Percentiles rank a stretch among this genome's conserved stretches.
Evolutionary conservation across 139 green algal species (phyloP).

Genomic region (Astrephomene gubernaculifera): DNA sequence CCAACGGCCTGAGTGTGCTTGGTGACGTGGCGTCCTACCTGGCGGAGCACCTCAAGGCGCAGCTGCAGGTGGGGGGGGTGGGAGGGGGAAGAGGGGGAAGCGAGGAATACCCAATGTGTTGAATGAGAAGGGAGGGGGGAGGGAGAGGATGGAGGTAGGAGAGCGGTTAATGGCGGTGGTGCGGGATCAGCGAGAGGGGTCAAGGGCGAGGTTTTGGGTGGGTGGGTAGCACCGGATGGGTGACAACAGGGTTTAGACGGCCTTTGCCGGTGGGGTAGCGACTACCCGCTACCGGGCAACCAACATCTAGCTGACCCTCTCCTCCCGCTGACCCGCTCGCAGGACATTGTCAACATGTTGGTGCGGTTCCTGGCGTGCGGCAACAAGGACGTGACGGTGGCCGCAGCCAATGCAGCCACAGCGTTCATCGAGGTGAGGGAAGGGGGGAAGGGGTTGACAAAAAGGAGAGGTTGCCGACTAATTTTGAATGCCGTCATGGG

Average conservation of each 20-base stretch:
- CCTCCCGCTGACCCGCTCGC: background rate
- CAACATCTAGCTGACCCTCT: no score
- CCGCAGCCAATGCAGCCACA: slow-evolving; percentile 30
- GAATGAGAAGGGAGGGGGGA: no score
- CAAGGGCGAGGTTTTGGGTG: background rate
- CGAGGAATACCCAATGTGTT: no score
- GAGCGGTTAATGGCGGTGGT: no score
- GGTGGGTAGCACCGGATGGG: no score
- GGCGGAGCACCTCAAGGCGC: slow-evolving; percentile 69
- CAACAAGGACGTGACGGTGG: slow-evolving; percentile 38
- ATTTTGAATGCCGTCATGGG: no score
- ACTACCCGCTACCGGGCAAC: no score
- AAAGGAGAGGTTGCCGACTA: background rate
- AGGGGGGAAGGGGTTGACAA: background rate
- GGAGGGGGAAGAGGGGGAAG: no score
- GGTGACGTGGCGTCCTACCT: slow-evolving; percentile 83
- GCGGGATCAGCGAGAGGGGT: background rate
- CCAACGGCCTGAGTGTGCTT: slow-evolving; percentile 74
- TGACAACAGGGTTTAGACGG: no score
- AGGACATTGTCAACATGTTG: slow-evolving; percentile 47
- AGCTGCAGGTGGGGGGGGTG: slow-evolving; percentile 61
- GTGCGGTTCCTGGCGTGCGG: slow-evolving; percentile 12
- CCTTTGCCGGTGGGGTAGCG: no score
- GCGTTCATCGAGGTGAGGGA: slow-evolving; percentile 42
- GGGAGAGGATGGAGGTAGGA: background rate